These are phyloP conservation scores for Aspergillus sp. DNA, from an alignment of 2,329 filamentous ascomycete genomes.

Conservation along the genomic window DNA sequence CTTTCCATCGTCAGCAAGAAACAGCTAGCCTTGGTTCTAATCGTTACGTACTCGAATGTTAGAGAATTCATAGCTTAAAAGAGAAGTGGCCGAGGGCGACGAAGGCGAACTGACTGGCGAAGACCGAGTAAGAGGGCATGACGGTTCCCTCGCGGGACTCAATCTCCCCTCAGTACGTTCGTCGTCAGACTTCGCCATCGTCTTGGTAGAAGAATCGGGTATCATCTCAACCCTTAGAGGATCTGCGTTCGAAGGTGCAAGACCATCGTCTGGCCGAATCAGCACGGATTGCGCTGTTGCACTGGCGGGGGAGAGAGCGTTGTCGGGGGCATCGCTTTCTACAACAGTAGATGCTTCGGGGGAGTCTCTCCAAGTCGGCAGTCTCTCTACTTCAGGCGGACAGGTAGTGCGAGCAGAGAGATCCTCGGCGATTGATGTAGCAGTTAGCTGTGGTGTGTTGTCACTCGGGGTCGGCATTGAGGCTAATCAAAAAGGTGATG, in stretches of 20 bases:
- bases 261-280: slow-evolving; percentile 24
- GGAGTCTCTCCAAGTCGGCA: slow-evolving; percentile 27
- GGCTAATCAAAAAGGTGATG: slow-evolving; percentile 30
- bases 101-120: slow-evolving; percentile 22
- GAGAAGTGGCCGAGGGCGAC: slow-evolving; percentile 37
- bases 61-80: slow-evolving; percentile 52
- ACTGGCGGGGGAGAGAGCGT: slow-evolving; percentile 20
- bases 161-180: slow-evolving; percentile 25
- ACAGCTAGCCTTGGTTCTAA: background rate
- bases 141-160: slow-evolving; percentile 30
- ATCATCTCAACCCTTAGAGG: slow-evolving; percentile 20
- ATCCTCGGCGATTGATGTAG: slow-evolving; percentile 39
- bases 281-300: slow-evolving; percentile 19
- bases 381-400: slow-evolving; percentile 43
- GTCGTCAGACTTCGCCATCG: slow-evolving; percentile 25
- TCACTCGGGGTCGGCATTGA: slow-evolving; percentile 49
- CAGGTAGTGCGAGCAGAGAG: slow-evolving; percentile 44
- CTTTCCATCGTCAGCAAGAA: slow-evolving; percentile 40
- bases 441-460: slow-evolving; percentile 38
- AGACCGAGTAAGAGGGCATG: slow-evolving; percentile 19
- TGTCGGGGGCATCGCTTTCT: slow-evolving; percentile 22
- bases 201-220: slow-evolving; percentile 14
- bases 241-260: slow-evolving; percentile 18
- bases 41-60: slow-evolving; percentile 48
- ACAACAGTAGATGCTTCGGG: slow-evolving; percentile 19